Percentiles rank a stretch among this genome's conserved stretches.
These are phyloP conservation scores for Salvia splendens DNA, from an alignment of 257 asterid genomes.

Conservation along the genomic window DNA sequence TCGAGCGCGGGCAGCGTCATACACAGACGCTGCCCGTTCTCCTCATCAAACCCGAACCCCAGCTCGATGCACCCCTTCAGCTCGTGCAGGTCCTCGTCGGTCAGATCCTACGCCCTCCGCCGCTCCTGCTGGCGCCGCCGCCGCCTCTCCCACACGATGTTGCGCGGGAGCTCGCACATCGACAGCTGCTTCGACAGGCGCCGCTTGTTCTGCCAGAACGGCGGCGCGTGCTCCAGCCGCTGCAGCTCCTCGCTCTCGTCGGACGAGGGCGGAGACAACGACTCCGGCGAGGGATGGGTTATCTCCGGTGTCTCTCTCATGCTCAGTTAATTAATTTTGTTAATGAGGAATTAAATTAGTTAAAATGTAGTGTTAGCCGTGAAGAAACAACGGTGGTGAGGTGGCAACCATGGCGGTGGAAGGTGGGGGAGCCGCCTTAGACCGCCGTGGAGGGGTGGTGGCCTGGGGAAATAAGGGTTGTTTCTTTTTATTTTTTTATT, in stretches of 20 bases:
- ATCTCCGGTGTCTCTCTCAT: conserved; percentile 24
- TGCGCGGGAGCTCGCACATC: conserved; percentile 71
- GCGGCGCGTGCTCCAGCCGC: conserved; percentile 71
- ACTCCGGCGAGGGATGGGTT: background rate
- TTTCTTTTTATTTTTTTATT: background rate
- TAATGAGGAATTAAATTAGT: background rate
- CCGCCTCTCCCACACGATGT: conserved; percentile 84
- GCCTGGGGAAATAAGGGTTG: conserved; percentile 19
- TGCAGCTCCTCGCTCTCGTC: conserved; percentile 62
- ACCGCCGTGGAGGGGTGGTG: conserved; percentile 44
- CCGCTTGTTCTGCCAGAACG: conserved; percentile 59
- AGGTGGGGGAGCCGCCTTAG: conserved; percentile 35
- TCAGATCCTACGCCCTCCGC: conserved; percentile 43
- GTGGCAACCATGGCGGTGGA: conserved; percentile 39
- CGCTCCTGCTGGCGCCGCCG: conserved; percentile 59
- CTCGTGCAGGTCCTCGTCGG: conserved; percentile 85
- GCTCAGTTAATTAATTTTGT: background rate
- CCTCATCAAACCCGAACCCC: conserved; percentile 86
- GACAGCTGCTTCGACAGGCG: conserved; percentile 70
- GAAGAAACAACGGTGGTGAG: background rate
- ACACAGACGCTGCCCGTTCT: conserved; percentile 65
- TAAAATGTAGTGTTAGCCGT: background rate
- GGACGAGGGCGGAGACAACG: conserved; percentile 34
- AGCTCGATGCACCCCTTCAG: conserved; percentile 85
- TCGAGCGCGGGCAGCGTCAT: conserved; percentile 83